Evolutionary conservation across 371 early-diverging fungal species (phyloP).

Genomic region (Coemansia sp.): DNA sequence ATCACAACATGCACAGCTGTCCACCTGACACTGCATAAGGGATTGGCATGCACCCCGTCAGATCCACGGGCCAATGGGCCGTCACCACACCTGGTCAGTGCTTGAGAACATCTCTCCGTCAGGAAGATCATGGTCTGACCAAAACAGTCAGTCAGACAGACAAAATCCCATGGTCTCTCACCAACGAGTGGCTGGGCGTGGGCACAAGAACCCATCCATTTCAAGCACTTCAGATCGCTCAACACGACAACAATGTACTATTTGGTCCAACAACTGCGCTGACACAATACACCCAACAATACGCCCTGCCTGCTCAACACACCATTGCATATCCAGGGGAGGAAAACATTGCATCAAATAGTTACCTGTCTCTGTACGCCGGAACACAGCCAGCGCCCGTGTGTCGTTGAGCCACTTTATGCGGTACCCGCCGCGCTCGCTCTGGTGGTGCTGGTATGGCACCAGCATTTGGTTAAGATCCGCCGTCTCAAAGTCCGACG

Average conservation of each 20-base stretch:
- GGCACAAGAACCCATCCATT: background rate
- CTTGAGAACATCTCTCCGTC: too few species aligned
- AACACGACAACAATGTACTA: background rate
- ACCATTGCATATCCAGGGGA: slow-evolving; percentile 6
- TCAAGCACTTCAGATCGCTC: background rate
- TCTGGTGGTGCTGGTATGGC: slow-evolving; percentile 52
- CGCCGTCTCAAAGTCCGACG: slow-evolving; percentile 53
- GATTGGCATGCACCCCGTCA: slow-evolving; percentile 11
- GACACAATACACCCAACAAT: slow-evolving; percentile 1
- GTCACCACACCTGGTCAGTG: background rate
- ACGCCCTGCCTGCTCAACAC: background rate
- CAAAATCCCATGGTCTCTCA: background rate
- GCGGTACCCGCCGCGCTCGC: slow-evolving; percentile 66
- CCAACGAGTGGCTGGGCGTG: background rate
- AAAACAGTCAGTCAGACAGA: background rate
- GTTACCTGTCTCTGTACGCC: slow-evolving; percentile 64
- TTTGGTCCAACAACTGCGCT: slow-evolving; percentile 1
- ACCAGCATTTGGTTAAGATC: slow-evolving; percentile 54
- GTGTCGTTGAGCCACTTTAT: slow-evolving; percentile 75
- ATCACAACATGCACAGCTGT: background rate
- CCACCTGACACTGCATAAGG: slow-evolving; percentile 1
- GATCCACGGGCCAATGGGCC: slow-evolving; percentile 14
- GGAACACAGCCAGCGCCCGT: slow-evolving; percentile 71
- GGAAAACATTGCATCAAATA: background rate
- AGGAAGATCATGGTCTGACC: too few species aligned